Percentiles rank a stretch among this genome's conserved stretches.
phyloP scores from a whole-genome alignment of 148 eudicot genomes.

The Amaranthus palmeri region DNA sequence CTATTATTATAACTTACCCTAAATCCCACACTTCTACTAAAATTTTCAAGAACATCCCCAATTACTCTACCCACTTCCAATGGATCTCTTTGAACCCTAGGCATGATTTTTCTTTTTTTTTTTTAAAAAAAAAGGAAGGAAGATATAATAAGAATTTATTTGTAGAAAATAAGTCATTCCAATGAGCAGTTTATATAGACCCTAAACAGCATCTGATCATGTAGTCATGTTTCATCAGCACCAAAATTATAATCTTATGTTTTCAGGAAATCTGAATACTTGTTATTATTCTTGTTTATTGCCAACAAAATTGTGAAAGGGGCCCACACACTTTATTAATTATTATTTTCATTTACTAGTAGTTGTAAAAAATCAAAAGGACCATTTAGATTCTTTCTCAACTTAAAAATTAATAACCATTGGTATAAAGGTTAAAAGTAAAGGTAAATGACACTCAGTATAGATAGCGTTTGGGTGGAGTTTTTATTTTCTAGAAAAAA shows the following conservation, averaged over 20 bases:
- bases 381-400: too few species aligned
- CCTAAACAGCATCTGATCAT: background rate
- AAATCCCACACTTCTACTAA: conserved; percentile 37
- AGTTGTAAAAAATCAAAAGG: too few species aligned
- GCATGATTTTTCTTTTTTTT: conserved; percentile 24
- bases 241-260: background rate
- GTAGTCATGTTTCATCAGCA: conserved; percentile 22
- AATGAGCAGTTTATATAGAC: conserved; percentile 19
- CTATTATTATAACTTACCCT: conserved; percentile 38
- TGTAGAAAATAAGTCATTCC: background rate
- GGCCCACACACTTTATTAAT: background rate
- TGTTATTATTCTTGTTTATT: too few species aligned
- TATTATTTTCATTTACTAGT: too few species aligned
- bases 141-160: background rate
- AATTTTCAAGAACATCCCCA: conserved; percentile 80
- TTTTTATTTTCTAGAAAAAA: too few species aligned
- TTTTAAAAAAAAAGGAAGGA: background rate
- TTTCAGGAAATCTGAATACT: too few species aligned
- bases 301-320: background rate
- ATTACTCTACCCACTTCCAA: conserved; percentile 67
- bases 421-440: too few species aligned
- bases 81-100: conserved; percentile 54
- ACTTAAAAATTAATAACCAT: too few species aligned
- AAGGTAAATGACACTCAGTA: too few species aligned
- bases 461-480: too few species aligned